These are phyloP conservation scores for Candida silvicultrix DNA, from an alignment of 805 yeast genomes.

Conservation along the genomic window DNA sequence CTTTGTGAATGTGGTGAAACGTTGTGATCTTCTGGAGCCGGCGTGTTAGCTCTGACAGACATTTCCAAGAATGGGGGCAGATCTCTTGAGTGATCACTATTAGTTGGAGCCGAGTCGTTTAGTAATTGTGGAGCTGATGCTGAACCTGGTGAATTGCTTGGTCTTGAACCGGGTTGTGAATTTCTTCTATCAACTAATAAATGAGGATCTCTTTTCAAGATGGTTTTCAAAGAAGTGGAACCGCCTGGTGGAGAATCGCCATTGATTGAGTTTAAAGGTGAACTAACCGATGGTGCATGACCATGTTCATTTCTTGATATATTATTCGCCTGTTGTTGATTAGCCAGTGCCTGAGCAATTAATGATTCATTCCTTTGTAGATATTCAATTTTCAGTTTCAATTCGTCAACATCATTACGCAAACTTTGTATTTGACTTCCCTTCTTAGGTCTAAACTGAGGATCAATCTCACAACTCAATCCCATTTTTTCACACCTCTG, in stretches of 20 bases:
- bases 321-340: constrained; percentile 8
- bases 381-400: constrained; percentile 65
- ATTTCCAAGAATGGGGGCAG: constrained; percentile 38
- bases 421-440: constrained; percentile 85
- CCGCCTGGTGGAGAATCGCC: constrained; percentile 12
- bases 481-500: constrained; percentile 77
- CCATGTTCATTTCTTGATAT: constrained; percentile 10
- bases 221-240: constrained; percentile 33
- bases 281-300: constrained; percentile 14
- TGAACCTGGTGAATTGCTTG: constrained; percentile 17
- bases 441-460: constrained; percentile 84
- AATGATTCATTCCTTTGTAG: constrained; percentile 60
- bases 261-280: constrained; percentile 12
- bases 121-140: constrained; percentile 30
- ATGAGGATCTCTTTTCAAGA: constrained; percentile 38
- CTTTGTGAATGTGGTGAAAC: constrained; percentile 19
- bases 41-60: constrained; percentile 32
- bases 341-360: constrained; percentile 53
- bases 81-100: constrained; percentile 25
- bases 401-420: constrained; percentile 78
- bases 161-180: constrained; percentile 16
- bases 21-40: constrained; percentile 8
- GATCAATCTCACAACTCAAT: constrained; percentile 81
- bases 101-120: constrained; percentile 37
- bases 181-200: constrained; percentile 29